A percentile compares a stretch with the other conserved stretches of the same genome.
These are phyloP conservation scores for Sphenostylis stenocarpa DNA, from an alignment of 306 rosid species.

Conservation along the genomic window DNA sequence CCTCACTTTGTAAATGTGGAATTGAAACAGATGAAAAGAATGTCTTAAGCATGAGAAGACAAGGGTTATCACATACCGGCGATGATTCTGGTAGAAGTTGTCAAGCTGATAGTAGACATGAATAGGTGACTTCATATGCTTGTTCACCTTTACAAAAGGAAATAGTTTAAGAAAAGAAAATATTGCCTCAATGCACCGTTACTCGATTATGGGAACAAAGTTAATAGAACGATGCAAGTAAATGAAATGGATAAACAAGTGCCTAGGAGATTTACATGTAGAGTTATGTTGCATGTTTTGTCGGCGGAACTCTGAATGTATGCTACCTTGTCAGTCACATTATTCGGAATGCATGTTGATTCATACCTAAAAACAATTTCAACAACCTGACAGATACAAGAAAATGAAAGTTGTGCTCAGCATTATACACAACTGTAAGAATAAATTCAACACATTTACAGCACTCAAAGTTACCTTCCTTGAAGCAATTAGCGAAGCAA, in stretches of 20 bases:
- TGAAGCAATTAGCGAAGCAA: constrained; percentile 75
- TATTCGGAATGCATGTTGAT: constrained; percentile 42
- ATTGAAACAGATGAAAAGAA: not conserved
- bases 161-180: constrained; percentile 10
- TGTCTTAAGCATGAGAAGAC: not conserved
- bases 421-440: constrained; percentile 25
- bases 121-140: constrained; percentile 76
- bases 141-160: constrained; percentile 52
- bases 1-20: not conserved
- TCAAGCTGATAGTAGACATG: constrained; percentile 88
- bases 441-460: constrained; percentile 12
- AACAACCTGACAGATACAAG: constrained; percentile 59
- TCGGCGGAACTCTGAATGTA: constrained; percentile 50
- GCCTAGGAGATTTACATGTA: constrained; percentile 41
- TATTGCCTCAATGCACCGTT: not conserved
- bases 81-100: constrained; percentile 94
- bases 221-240: not conserved
- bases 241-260: not conserved
- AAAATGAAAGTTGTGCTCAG: constrained; percentile 35
- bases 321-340: constrained; percentile 40
- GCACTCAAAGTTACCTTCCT: constrained; percentile 56
- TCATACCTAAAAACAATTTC: constrained; percentile 77
- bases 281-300: constrained; percentile 46
- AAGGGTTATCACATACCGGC: constrained; percentile 54
- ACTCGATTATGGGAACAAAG: not conserved